phyloP scores from a whole-genome alignment of 345 rosid genomes.

The Dipteronia sinensis region DNA sequence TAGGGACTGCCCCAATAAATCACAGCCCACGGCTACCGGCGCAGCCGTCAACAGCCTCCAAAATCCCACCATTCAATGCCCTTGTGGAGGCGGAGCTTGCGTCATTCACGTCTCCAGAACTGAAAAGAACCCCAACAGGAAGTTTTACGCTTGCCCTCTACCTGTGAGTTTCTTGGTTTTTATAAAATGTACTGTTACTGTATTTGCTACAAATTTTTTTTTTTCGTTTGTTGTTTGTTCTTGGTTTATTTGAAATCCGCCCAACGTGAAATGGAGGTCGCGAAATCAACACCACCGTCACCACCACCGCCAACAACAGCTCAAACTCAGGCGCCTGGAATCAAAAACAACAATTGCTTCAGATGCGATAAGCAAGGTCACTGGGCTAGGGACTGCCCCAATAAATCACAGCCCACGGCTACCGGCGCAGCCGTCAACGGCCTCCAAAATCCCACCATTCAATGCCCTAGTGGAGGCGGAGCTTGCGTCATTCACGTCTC shows the following conservation, averaged over 20 bases:
- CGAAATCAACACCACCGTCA: too few relatives aligned
- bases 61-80: slow-evolving; percentile 26
- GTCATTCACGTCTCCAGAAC: neutral
- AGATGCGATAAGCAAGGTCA: slow-evolving; percentile 19
- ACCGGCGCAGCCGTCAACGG: neutral
- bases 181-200: neutral
- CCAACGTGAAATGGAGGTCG: too few relatives aligned
- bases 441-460: slow-evolving; percentile 15
- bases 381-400: slow-evolving; percentile 18
- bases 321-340: neutral
- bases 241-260: too few relatives aligned
- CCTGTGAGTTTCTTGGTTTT: neutral
- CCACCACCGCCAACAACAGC: too few relatives aligned
- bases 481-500: slow-evolving; percentile 4
- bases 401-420: neutral
- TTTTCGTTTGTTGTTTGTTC: neutral
- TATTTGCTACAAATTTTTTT: too few relatives aligned
- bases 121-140: slow-evolving; percentile 10
- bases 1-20: slow-evolving; percentile 14
- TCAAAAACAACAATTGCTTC: slow-evolving; percentile 6
- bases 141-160: slow-evolving; percentile 14
- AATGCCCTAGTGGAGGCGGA: slow-evolving; percentile 19
- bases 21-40: neutral
- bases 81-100: slow-evolving; percentile 10
- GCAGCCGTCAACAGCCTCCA: neutral